Evolutionary conservation across 352 stramenopile species (phyloP), one percentile per base, ranked within the genome.

Genomic region (Globisporangium cederbergense): DNA sequence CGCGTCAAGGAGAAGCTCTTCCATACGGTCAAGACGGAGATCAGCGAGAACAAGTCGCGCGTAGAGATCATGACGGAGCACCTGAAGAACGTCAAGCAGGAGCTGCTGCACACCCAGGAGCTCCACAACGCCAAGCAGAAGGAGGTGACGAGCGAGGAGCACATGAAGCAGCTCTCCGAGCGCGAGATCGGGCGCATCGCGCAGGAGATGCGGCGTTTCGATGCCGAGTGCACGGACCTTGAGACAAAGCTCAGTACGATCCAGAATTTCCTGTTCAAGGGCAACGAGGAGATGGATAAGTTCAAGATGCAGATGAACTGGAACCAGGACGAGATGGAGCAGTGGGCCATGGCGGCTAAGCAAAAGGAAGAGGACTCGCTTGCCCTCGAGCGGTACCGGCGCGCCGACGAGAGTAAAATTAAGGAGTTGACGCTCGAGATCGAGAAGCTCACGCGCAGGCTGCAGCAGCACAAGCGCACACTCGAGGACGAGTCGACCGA

Each of bases 291-390:
- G 54, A 97, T 98, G 84, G 96, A 99, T 72, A 83, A 90, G 62
- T 98, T 98, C 67, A 98, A 98, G 73, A 76, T 97, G 22, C 85
- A 98, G 81, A 98, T 98, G 89, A 98, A 98, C 78, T 98, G 93
- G 92, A 99, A 98, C 74, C 96, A 99, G 70, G 95, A 98, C 63
- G 94, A 99, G 69, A 92, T 99, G 67, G 95, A 99, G 77, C 95
- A 98, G 77, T 99, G 96, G 96, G 85, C 93, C 7, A 86, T 97
- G 68, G 94, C 96, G 28, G 89, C 92, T 20, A 93, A 93, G 65
- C 97, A 99, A 66, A 99, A 98, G 61, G 96, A 99, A 64, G 95
- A 98, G 50, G 96, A 99, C 72, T 88, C 91, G 34, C 70, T 97
- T 43, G 89, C 93, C 42, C 77, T 99, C 14, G 88, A 98, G 72